Evolutionary conservation across 495 filamentous ascomycete genomes (phyloP), one percentile per base, ranked within the genome.

Genomic region (Penicillium taxi): DNA sequence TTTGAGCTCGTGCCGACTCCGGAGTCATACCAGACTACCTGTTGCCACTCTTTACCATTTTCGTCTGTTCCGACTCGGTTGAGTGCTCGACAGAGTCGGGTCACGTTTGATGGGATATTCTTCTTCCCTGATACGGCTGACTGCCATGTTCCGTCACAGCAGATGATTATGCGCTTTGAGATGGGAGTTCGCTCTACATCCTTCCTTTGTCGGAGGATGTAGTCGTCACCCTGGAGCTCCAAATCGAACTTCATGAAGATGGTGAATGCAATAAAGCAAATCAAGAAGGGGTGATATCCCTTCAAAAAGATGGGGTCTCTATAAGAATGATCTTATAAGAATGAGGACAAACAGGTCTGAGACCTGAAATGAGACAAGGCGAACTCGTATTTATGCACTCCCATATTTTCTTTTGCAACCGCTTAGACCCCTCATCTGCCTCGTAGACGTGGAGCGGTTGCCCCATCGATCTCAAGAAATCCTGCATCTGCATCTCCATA

Each of bases 1-100:
- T 44, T 25, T 3, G 41, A 26, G 3, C 24, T 49, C 0, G 52
- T 52, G 0, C 55, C 52, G 6, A 58, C 35, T 6, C 55, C 55
- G 1, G 55, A 55, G 14, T 58, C 48, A 12, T 58, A 58, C 42
- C 42, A 58, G 33, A 55, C 55, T n/a, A 58, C 34, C 32, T 58
- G 55, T 25, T 58, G 55, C 45, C 46, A 48, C 13, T 45, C 18
- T 1, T 48, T 37, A 5, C 48, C 48, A 6, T 48, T 19, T n/a
- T 37, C 35, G 19, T 41, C 41, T 2, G 26, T 32, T n/a, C 37
- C 44, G 16, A 37, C 26, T 9, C 40, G 26, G 18, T 32, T 38
- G 19, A 53, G 22, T 1, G 39, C 23, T 9, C 45, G 44, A 20
- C 46, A 47, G 13, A 48, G 39, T 4, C 38, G 35, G 7, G 42